Conservation (phyloP, 1,284 basidiomycete genomes). For the Pseudozyma sp. region DNA sequence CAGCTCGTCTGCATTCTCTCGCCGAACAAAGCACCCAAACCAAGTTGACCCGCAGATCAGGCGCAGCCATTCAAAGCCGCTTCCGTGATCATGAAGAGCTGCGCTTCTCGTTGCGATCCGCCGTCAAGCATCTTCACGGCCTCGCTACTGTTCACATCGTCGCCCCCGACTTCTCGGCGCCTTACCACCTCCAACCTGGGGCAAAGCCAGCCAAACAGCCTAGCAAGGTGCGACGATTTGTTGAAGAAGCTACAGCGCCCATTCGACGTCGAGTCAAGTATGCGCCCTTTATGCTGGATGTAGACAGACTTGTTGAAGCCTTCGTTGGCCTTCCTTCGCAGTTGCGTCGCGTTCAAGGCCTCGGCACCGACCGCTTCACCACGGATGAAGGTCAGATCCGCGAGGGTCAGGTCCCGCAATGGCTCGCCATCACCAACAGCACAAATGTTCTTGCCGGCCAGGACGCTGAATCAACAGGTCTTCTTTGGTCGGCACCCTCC, state of each 20-base stretch:
- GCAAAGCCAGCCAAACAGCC: conserved; percentile 3
- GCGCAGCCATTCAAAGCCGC: conserved; percentile 27
- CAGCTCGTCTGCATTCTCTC: background rate
- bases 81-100: conserved; percentile 59
- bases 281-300: conserved; percentile 22
- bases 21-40: background rate
- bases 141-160: conserved; percentile 51
- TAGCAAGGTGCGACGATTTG: background rate
- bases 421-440: conserved; percentile 27
- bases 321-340: conserved; percentile 43
- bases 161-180: conserved; percentile 52
- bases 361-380: conserved; percentile 41
- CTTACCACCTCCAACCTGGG: conserved; percentile 37
- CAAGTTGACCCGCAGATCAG: conserved; percentile 8
- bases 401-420: conserved; percentile 54
- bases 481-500: background rate
- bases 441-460: conserved; percentile 30
- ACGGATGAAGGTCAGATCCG: conserved; percentile 43
- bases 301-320: conserved; percentile 19
- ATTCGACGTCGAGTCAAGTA: conserved; percentile 4
- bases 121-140: conserved; percentile 38
- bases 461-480: conserved; percentile 6
- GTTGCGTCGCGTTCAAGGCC: conserved; percentile 34
- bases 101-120: conserved; percentile 44
- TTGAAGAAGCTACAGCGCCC: background rate